Percentiles rank a stretch among this genome's conserved stretches.
Evolutionary conservation across 495 filamentous ascomycete species (phyloP).

Genomic region (Penicillium cinerascens): DNA sequence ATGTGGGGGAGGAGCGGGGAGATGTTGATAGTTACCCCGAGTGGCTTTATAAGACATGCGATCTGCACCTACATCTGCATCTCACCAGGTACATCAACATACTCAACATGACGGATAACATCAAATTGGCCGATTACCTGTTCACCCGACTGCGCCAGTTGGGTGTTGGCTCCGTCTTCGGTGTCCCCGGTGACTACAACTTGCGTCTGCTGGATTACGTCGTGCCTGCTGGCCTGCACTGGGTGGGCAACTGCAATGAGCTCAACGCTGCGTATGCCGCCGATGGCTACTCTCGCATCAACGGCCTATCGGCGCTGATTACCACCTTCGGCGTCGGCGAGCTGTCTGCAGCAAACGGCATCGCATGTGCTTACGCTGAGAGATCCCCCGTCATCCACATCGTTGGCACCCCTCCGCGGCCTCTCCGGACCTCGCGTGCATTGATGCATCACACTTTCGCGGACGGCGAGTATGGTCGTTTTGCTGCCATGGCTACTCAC

Average conservation of each 20-base stretch:
- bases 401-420: constrained; percentile 54
- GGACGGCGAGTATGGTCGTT: constrained; percentile 40
- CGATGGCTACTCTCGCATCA: constrained; percentile 75
- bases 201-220: constrained; percentile 66
- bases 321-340: constrained; percentile 84
- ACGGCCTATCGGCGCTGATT: constrained; percentile 66
- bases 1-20: constrained; percentile 7
- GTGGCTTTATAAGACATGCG: too few species aligned
- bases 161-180: constrained; percentile 64
- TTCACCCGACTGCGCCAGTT: constrained; percentile 67
- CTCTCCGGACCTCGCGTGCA: constrained; percentile 25
- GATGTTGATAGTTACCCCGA: too few species aligned
- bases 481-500: constrained; percentile 34
- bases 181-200: constrained; percentile 75
- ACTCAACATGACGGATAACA: constrained; percentile 19
- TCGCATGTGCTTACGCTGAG: constrained; percentile 72
- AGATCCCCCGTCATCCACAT: constrained; percentile 78
- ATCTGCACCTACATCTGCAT: too few species aligned
- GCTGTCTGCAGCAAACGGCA: constrained; percentile 68
- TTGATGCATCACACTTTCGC: constrained; percentile 45
- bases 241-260: constrained; percentile 58
- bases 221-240: constrained; percentile 58
- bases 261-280: constrained; percentile 82
- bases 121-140: constrained; percentile 55
- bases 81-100: background rate